A percentile compares a stretch with the other conserved stretches of the same genome.
phyloP scores from a whole-genome alignment of 2,329 filamentous ascomycete species.

The Epichloe festucae region DNA sequence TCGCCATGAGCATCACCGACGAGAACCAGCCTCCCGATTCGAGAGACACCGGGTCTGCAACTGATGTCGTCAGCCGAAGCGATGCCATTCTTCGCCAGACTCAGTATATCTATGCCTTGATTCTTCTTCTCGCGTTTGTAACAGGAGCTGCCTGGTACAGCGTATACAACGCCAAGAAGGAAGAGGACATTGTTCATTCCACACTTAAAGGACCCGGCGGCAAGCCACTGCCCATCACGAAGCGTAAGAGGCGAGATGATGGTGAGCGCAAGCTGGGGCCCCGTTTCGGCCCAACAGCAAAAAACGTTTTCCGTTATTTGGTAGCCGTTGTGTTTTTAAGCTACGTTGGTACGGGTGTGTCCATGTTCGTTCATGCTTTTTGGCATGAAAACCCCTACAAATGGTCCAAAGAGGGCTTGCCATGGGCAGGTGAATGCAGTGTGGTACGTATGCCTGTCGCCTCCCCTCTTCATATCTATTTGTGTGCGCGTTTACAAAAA shows the following conservation, averaged over 20 bases:
- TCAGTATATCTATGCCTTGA: conserved; percentile 38
- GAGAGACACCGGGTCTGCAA: conserved; percentile 10
- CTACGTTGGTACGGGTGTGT: conserved; percentile 61
- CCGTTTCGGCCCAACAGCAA: conserved; percentile 53
- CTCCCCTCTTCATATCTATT: background rate
- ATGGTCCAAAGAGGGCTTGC: conserved; percentile 31
- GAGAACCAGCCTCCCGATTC: conserved; percentile 16
- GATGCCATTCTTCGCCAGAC: conserved; percentile 32
- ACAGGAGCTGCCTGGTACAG: conserved; percentile 38
- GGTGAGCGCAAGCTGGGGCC: conserved; percentile 30
- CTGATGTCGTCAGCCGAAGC: conserved; percentile 16
- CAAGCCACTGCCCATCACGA: conserved; percentile 65
- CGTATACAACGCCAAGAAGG: conserved; percentile 36
- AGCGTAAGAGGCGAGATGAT: conserved; percentile 39
- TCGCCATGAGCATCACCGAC: conserved; percentile 24
- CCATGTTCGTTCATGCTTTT: conserved; percentile 64
- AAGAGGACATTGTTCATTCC: conserved; percentile 33
- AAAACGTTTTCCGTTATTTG: conserved; percentile 63
- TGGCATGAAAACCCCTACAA: conserved; percentile 24
- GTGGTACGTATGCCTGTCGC: conserved; percentile 43
- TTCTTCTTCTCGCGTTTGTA: conserved; percentile 41
- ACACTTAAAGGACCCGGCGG: conserved; percentile 67
- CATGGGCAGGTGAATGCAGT: conserved; percentile 65
- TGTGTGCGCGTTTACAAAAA: too few relatives aligned
- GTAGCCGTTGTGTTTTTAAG: conserved; percentile 58